These are phyloP conservation scores for Chlamydomonas reinhardtii DNA, from an alignment of 163 green algal genomes.

Conservation along the genomic window DNA sequence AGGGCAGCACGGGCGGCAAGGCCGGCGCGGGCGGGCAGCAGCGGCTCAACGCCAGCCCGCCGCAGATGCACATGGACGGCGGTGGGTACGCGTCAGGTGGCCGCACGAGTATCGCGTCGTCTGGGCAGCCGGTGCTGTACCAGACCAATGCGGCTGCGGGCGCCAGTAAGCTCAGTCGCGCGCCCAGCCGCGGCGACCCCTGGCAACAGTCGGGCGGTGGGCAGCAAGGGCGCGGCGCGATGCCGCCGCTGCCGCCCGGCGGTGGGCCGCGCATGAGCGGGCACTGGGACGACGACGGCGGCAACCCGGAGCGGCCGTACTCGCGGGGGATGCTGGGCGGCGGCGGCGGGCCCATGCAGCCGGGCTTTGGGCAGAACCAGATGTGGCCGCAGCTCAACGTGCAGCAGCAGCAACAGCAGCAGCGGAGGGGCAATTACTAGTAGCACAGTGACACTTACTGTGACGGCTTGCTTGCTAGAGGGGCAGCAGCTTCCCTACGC, in stretches of 20 bases:
- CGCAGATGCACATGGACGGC: conserved; percentile 21
- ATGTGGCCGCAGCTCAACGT: conserved; percentile 42
- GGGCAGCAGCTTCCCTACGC: too few species aligned
- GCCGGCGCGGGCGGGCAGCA: neutral
- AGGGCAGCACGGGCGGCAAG: conserved; percentile 2
- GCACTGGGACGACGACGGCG: conserved; percentile 48
- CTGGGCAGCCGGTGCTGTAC: conserved; percentile 56
- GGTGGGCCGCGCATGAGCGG: conserved; percentile 31
- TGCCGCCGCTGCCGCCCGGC: conserved; percentile 30
- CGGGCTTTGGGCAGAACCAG: conserved; percentile 7
- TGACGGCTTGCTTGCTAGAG: too few species aligned
- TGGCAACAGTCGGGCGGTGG: conserved; percentile 6
- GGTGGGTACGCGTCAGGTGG: neutral
- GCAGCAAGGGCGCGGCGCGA: conserved; percentile 12
- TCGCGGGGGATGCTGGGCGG: conserved; percentile 20
- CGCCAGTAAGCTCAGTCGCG: conserved; percentile 21
- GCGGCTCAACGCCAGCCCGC: conserved; percentile 28
- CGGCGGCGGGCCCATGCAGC: neutral
- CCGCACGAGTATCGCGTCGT: neutral
- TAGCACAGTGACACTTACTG: too few species aligned
- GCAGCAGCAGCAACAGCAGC: conserved; percentile 35
- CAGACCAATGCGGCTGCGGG: conserved; percentile 37
- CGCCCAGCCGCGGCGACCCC: conserved; percentile 51
- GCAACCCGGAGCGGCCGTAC: conserved; percentile 37
- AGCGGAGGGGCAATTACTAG: conserved; percentile 19